Conservation (phyloP, 208 protist genomes). For the Novymonas esmeraldas region DNA sequence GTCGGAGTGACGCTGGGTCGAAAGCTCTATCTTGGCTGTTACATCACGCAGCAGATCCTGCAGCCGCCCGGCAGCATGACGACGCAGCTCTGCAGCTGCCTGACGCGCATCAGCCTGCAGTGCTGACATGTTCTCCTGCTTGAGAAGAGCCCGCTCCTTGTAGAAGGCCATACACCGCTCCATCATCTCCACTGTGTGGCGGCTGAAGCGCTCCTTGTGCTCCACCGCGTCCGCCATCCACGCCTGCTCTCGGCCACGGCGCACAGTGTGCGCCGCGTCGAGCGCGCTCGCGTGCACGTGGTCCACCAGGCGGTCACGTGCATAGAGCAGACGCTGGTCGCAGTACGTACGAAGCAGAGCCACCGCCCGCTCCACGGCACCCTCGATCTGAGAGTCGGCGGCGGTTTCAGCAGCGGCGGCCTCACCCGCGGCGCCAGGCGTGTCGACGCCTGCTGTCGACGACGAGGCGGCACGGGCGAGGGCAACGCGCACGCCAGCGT, state of each 20-base stretch:
- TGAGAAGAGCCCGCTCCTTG: constrained; percentile 38
- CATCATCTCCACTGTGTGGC: constrained; percentile 48
- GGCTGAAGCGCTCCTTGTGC: constrained; percentile 41
- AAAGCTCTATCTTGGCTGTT: constrained; percentile 25
- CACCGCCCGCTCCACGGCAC: constrained; percentile 28
- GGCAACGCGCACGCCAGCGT: constrained; percentile 29
- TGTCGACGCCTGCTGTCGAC: neutral
- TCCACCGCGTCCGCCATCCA: constrained; percentile 49
- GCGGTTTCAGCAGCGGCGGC: neutral
- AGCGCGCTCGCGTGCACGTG: constrained; percentile 57
- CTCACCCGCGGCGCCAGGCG: neutral
- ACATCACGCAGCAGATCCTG: constrained; percentile 34
- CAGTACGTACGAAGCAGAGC: constrained; percentile 44
- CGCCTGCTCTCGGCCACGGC: constrained; percentile 31
- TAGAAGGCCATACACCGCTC: constrained; percentile 48
- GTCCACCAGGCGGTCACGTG: constrained; percentile 52
- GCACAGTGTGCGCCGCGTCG: constrained; percentile 45
- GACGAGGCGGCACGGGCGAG: neutral
- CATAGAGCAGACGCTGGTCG: constrained; percentile 33
- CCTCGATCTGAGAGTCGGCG: constrained; percentile 15
- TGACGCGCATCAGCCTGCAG: constrained; percentile 36
- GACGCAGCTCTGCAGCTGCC: constrained; percentile 26
- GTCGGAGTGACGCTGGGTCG: constrained; percentile 15
- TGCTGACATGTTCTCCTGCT: constrained; percentile 32
- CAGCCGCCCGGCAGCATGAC: constrained; percentile 23